Evolutionary conservation across 176 grass and related monocot genomes (phyloP), one percentile per base, ranked within the genome.

Genomic region (Oryza punctata): DNA sequence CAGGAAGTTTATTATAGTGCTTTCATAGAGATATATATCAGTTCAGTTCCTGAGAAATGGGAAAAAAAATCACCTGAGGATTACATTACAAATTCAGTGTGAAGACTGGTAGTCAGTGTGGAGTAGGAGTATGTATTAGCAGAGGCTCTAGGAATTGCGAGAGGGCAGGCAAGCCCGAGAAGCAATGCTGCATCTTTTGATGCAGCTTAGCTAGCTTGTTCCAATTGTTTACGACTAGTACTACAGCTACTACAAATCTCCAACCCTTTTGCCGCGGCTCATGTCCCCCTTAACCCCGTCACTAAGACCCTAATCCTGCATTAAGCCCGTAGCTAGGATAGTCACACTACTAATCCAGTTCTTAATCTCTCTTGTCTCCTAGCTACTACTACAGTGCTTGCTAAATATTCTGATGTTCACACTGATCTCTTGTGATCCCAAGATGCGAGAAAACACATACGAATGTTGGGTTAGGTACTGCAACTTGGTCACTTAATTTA

Each of bases 151-250:
- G 40, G 66, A 12, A 65, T 2, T 0, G 54, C 66, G 79, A 77
- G 41, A 79, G 44, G 85, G 59, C 46, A 63, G 21, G 64, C 69
- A 35, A 30, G 85, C 35, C 78, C 79, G 28, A 24, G 65, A 87
- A 75, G 78, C 64, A 35, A 82, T 77, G 3, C 27, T 21, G 29
- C 19, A 23, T 24, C 46, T 88, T 88, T 88, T 63, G 47, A 80
- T 80, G 82, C 81, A 80, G 69, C 46, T 67, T 30, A 13, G 0
- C n/a, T 8, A 66, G 4, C 50, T 54, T 54, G 50, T 21, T 54
- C 18, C 50, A 54, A 54, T 54, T 54, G 50, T 21, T 79, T 72
- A 85, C 19, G 75, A 16, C 43, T 47, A 78, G 78, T 38, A 37
- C 37, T 50, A 47, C 0, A 14, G 0, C 46, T 60, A 10, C 15